Evolutionary conservation across 495 filamentous ascomycete species (phyloP), one percentile per base, ranked within the genome.

Genomic region (Talaromyces stipitatus): DNA sequence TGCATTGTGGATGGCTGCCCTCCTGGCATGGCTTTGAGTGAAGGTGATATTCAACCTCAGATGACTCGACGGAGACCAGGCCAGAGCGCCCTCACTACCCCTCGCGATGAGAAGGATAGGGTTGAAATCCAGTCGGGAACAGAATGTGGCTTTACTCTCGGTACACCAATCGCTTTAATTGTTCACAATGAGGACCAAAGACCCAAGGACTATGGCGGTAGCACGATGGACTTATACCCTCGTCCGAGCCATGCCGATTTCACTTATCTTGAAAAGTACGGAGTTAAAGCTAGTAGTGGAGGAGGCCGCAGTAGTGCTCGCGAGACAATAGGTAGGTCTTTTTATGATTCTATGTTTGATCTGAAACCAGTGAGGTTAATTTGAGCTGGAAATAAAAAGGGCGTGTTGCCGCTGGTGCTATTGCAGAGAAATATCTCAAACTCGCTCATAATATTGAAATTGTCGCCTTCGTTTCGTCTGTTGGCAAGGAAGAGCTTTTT

Each of bases 231-330:
- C 70, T 69, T 82, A 43, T 96, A 87, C 79, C 94, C 94, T 11
- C 81, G 94, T 32, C 94, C 94, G 10, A 90, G 85, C 68, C 94
- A 98, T 71, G 94, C 94, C 54, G 94, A 98, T 68, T 96, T 85
- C 80, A 98, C 94, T 60, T 97, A 97, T 71, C 82, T 96, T 50
- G 87, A 92, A 75, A 98, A 98, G 72, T 98, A 98, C 63, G 94
- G 94, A 9, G 87, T 97, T 54, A 94, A 95, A 77, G 91, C 94
- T 6, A 89, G 85, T 70, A 91, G 87, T 60, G 94, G 94, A 58
- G 94, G 94, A 60, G 94, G 94, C 22, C 82, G 94, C 60, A 94
- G 89, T 70, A 91, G 86, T 67, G 94, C 94, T 18, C 80, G 94
- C 55, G 94, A 98, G 80, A 98, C 94, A 11, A 96, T 98, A 63